Conservation (phyloP, 2,329 filamentous ascomycete species). For the Cordyceps cicadae region DNA sequence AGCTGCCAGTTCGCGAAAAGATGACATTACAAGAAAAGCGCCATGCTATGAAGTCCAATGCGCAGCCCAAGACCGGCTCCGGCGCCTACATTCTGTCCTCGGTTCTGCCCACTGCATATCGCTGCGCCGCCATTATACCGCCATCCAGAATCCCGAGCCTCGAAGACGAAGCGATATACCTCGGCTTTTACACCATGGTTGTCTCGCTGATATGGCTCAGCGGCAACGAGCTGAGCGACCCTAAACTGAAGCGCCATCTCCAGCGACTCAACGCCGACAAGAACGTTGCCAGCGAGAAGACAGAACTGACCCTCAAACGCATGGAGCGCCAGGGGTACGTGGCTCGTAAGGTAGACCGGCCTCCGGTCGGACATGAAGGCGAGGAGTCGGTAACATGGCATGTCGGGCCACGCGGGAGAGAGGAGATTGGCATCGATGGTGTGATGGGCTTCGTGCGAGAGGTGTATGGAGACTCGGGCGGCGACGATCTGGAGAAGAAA, state of each 20-base stretch:
- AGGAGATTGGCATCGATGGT: constrained; percentile 73
- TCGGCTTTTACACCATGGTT: constrained; percentile 71
- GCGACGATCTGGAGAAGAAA: constrained; percentile 49
- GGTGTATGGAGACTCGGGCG: constrained; percentile 46
- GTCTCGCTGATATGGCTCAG: constrained; percentile 69
- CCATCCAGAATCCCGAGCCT: constrained; percentile 59
- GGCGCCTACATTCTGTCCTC: constrained; percentile 72
- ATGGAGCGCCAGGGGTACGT: constrained; percentile 81
- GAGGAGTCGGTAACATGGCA: constrained; percentile 75
- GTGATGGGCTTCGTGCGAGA: constrained; percentile 61
- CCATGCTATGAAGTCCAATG: constrained; percentile 52
- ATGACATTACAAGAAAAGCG: constrained; percentile 69
- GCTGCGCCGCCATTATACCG: constrained; percentile 55
- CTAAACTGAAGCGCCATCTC: constrained; percentile 70
- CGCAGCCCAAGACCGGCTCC: constrained; percentile 47
- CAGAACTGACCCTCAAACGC: constrained; percentile 63
- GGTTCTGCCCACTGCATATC: constrained; percentile 60
- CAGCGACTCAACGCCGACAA: constrained; percentile 65
- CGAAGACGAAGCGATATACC: constrained; percentile 68
- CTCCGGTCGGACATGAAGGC: constrained; percentile 44
- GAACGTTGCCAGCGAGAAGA: constrained; percentile 66
- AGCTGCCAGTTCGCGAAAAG: constrained; percentile 75
- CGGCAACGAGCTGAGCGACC: constrained; percentile 65
- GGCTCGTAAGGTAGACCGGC: constrained; percentile 60
- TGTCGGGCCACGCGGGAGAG: constrained; percentile 74